phyloP scores from a whole-genome alignment of 345 rosid genomes.

The Alliaria petiolata region DNA sequence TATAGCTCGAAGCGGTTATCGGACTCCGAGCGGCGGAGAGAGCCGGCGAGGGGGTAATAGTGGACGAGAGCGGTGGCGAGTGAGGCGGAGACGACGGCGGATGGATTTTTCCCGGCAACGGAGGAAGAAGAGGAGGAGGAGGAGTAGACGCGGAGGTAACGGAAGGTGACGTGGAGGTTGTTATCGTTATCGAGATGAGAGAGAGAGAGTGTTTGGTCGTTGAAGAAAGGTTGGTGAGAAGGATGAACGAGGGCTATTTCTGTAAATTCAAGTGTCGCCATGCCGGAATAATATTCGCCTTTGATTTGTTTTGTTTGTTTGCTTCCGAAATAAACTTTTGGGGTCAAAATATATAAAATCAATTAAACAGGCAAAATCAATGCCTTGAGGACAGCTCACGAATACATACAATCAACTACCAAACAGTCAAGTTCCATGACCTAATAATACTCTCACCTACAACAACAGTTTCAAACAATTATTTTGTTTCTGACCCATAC shows the following conservation, averaged over 20 bases:
- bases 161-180: constrained; percentile 65
- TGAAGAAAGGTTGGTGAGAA: constrained; percentile 40
- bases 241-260: constrained; percentile 52
- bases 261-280: constrained; percentile 39
- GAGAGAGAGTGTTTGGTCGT: constrained; percentile 53
- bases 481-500: not conserved
- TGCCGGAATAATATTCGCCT: not conserved
- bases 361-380: constrained; percentile 4
- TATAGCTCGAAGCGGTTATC: constrained; percentile 42
- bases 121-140: constrained; percentile 29
- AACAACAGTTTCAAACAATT: not conserved
- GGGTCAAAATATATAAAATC: not conserved
- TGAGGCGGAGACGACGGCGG: constrained; percentile 42
- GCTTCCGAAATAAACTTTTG: not conserved
- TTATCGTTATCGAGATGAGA: constrained; percentile 70
- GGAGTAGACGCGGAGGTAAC: constrained; percentile 68
- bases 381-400: constrained; percentile 18
- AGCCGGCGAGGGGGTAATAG: constrained; percentile 65
- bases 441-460: not conserved
- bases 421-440: constrained; percentile 20
- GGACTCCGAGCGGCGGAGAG: constrained; percentile 31
- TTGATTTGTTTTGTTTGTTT: not conserved
- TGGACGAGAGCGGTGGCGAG: constrained; percentile 55
- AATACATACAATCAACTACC: constrained; percentile 10
- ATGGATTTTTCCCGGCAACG: constrained; percentile 21